phyloP scores from a whole-genome alignment of 495 filamentous ascomycete species.

The Neurospora discreta region DNA sequence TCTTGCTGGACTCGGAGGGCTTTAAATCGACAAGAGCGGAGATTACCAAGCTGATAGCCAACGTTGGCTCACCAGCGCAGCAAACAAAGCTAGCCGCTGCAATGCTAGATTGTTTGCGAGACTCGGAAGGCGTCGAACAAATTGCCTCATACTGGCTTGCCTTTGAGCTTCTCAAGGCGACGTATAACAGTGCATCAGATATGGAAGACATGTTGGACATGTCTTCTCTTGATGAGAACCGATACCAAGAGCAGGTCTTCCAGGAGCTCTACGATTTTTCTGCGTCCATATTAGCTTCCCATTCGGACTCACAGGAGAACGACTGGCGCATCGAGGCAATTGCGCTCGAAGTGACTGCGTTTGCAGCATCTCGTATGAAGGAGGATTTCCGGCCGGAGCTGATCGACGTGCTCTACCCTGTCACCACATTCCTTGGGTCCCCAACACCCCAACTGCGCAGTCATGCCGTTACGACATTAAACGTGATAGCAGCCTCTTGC shows the following conservation, averaged over 20 bases:
- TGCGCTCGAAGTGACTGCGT: constrained; percentile 61
- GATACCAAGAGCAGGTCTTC: constrained; percentile 44
- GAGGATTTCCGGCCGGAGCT: constrained; percentile 70
- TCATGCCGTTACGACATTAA: constrained; percentile 77
- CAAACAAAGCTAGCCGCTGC: constrained; percentile 40
- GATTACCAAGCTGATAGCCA: constrained; percentile 34
- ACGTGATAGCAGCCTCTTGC: constrained; percentile 64
- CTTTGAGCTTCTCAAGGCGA: constrained; percentile 53
- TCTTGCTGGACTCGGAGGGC: constrained; percentile 54
- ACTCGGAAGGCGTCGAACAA: constrained; percentile 41
- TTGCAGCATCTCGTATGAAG: constrained; percentile 55
- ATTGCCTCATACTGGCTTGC: constrained; percentile 76
- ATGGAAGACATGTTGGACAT: constrained; percentile 59
- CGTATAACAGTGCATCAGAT: constrained; percentile 34
- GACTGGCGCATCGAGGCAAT: constrained; percentile 67
- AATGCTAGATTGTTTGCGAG: constrained; percentile 48
- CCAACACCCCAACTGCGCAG: constrained; percentile 52
- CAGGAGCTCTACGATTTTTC: constrained; percentile 77
- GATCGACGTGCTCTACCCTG: constrained; percentile 83
- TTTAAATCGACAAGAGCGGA: constrained; percentile 50
- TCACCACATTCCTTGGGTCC: constrained; percentile 77
- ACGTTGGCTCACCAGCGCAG: constrained; percentile 30
- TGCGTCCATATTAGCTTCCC: constrained; percentile 46
- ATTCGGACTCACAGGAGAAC: constrained; percentile 32
- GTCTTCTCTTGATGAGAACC: constrained; percentile 25